Percentiles rank a stretch among this genome's conserved stretches.
phyloP scores from a whole-genome alignment of 1,284 basidiomycete species.

The Malassezia equina region DNA sequence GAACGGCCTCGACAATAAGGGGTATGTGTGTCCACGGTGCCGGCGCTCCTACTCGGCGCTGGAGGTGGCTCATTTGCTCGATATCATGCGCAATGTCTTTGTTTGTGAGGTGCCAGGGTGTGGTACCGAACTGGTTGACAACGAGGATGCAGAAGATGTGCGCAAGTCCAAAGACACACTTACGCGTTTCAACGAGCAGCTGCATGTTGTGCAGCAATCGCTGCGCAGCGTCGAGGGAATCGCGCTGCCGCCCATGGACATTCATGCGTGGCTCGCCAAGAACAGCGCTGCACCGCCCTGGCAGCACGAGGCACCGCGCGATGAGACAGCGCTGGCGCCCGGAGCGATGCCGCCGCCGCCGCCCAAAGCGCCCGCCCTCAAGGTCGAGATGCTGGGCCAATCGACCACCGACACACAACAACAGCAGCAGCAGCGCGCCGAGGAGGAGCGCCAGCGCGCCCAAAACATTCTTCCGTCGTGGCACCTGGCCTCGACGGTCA shows the following conservation, averaged over 20 bases:
- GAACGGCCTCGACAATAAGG: conserved; percentile 68
- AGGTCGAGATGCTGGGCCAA: conserved; percentile 38
- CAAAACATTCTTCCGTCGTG: conserved; percentile 86
- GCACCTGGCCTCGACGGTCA: conserved; percentile 88
- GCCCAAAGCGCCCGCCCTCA: conserved; percentile 23
- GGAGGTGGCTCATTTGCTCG: conserved; percentile 71
- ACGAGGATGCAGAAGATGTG: conserved; percentile 77
- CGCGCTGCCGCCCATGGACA: conserved; percentile 59
- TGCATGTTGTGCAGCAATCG: conserved; percentile 72
- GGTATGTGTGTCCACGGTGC: conserved; percentile 87
- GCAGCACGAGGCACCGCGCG: conserved; percentile 15
- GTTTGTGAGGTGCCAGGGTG: conserved; percentile 49
- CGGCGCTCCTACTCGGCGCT: conserved; percentile 72
- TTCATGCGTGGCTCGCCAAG: conserved; percentile 50
- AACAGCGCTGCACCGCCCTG: conserved; percentile 34
- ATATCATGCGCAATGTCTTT: conserved; percentile 52
- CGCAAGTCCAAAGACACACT: conserved; percentile 79
- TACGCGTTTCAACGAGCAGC: conserved; percentile 86
- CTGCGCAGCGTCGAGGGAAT: conserved; percentile 81
- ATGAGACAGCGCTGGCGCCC: conserved; percentile 1
- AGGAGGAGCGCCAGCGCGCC: conserved; percentile 50
- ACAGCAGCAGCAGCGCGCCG: conserved; percentile 50
- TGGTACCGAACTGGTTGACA: conserved; percentile 67
- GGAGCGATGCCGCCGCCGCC: conserved; percentile 10
- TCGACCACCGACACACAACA: conserved; percentile 36